Evolutionary conservation across 257 asterid genomes (phyloP), one percentile per base, ranked within the genome.

Genomic region (Solanum verrucosum): DNA sequence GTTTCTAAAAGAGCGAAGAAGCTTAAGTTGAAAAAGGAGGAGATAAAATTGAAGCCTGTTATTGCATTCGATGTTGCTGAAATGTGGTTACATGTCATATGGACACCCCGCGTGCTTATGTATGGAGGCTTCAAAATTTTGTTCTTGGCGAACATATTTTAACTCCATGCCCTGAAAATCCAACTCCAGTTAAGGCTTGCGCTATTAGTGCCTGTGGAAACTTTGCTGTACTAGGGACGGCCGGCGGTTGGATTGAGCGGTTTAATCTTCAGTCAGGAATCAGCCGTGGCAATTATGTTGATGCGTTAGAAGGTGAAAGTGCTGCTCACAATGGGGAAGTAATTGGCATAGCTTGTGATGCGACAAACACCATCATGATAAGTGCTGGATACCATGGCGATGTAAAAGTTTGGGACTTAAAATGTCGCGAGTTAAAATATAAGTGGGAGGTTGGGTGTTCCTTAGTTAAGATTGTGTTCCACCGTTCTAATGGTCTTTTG

Each of bases 81-180:
- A 91, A 96, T 96, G 98, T 96, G 84, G 99, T 96, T 88, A 96
- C 98, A 1, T 96, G 98, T 83, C 99, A 96, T 89, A 91, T 90
- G 92, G 99, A 96, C 90, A 95, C 98, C 88, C 81, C 92, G 70
- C 96, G 94, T 87, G 98, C 98, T 52, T 95, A 94, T 87, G 96
- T 95, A 35, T 96, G 98, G 99, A 94, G 98, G 95, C 99, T 96
- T 90, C 98, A 95, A 89, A 95, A 95, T 91, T 96, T 95, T 90
- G 98, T 96, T 88, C 96, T 96, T 86, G 99, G 99, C 5, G 96
- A 95, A 84, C 98, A 96, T 83, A 95, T 96, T 60, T 96, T 96
- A 38, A 91, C 93, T 72, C 99, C 99, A 63, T 82, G 91, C 63
- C 91, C 95, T 3, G 94, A 93, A 83, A 90, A 93, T 88, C 98